Evolutionary conservation across 768 basidiomycete species (phyloP).

Genomic region (Mycena alexandri): DNA sequence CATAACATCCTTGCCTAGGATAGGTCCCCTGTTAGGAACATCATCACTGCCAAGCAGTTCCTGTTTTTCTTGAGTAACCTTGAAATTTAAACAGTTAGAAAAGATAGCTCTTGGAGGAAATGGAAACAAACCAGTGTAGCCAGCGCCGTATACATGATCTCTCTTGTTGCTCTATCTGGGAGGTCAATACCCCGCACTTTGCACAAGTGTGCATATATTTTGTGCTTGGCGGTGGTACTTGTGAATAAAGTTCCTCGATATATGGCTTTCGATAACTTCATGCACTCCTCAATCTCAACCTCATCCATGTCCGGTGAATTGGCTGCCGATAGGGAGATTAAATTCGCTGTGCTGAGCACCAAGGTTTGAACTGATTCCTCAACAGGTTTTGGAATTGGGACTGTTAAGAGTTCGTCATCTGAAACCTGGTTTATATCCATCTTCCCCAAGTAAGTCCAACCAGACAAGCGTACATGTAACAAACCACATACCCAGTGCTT

Average conservation of each 20-base stretch:
- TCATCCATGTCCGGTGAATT: not conserved
- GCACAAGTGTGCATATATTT: not conserved
- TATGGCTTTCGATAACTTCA: not conserved
- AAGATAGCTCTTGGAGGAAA: too few relatives aligned
- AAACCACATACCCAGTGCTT: conserved; percentile 8
- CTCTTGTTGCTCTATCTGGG: too few relatives aligned
- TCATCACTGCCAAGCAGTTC: not conserved
- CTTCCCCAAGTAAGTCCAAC: too few relatives aligned
- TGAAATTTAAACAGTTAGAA: too few relatives aligned
- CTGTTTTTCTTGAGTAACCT: not conserved
- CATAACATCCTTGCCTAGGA: conserved; percentile 37
- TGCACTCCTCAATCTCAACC: not conserved
- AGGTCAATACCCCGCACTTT: not conserved
- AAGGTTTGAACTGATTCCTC: not conserved
- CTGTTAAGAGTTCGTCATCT: conserved; percentile 3
- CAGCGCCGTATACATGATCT: too few relatives aligned
- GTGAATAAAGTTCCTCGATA: conserved; percentile 1
- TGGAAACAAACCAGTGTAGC: too few relatives aligned
- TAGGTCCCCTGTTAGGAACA: conserved; percentile 11
- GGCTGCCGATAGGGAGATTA: not conserved
- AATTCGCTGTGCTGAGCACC: not conserved
- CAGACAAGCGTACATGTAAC: not conserved
- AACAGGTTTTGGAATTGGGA: not conserved
- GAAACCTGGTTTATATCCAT: not conserved
- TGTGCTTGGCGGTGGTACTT: not conserved